Percentiles rank a stretch among this genome's conserved stretches.
phyloP scores from a whole-genome alignment of 331 rosid genomes.

The Malus hybrid region DNA sequence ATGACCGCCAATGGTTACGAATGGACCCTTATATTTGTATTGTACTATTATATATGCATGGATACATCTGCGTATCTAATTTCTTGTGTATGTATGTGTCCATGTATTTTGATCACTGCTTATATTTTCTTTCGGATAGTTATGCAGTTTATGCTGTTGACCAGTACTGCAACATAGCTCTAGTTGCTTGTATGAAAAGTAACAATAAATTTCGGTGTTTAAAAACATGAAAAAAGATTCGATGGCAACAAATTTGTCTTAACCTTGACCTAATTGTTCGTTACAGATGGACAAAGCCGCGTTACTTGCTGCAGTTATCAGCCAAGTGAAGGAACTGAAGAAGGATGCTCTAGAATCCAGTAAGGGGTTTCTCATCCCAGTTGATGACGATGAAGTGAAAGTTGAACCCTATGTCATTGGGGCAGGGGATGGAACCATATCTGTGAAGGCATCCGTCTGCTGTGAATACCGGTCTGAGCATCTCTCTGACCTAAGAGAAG shows the following conservation, averaged over 20 bases:
- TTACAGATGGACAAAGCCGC: constrained; percentile 84
- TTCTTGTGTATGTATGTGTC: neutral
- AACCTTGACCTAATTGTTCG: constrained; percentile 7
- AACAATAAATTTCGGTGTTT: too few relatives aligned
- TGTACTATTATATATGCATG: neutral
- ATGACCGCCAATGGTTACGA: neutral
- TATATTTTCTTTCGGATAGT: too few relatives aligned
- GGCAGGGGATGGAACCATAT: constrained; percentile 28
- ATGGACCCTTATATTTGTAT: neutral
- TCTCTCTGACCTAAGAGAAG: constrained; percentile 54
- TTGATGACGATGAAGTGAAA: constrained; percentile 65
- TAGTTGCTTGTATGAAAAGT: too few relatives aligned
- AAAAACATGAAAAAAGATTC: neutral
- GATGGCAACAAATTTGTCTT: neutral
- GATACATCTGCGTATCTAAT: neutral
- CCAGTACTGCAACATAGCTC: too few relatives aligned
- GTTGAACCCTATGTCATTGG: constrained; percentile 43
- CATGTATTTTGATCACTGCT: neutral
- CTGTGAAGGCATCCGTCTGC: constrained; percentile 61
- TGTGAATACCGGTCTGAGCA: constrained; percentile 63
- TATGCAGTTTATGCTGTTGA: too few relatives aligned
- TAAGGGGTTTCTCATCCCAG: constrained; percentile 58
- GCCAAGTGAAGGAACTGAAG: constrained; percentile 67
- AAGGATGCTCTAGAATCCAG: constrained; percentile 60
- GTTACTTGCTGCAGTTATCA: constrained; percentile 62